Conservation (phyloP, 257 asterid genomes). For the Leonotis leonurus region DNA sequence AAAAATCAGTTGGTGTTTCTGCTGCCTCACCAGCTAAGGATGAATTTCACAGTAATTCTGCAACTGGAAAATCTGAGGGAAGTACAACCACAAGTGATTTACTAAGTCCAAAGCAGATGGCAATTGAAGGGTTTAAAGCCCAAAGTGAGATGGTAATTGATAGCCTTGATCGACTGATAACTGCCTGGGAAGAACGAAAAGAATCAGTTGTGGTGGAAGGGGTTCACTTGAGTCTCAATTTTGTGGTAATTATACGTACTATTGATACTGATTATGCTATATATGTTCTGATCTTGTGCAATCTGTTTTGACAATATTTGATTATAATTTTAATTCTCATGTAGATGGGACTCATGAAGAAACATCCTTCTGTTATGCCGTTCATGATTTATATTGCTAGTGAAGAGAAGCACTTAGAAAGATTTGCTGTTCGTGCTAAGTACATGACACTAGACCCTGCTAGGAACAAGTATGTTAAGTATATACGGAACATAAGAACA, state of each 20-base stretch:
- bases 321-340: slow-evolving; percentile 13
- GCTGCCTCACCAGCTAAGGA: slow-evolving; percentile 41
- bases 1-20: slow-evolving; percentile 51
- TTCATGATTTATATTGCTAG: slow-evolving; percentile 90
- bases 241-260: slow-evolving; percentile 58
- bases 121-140: slow-evolving; percentile 93
- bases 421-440: slow-evolving; percentile 99
- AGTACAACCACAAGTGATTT: slow-evolving; percentile 39
- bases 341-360: slow-evolving; percentile 99
- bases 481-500: slow-evolving; percentile 80
- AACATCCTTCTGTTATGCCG: slow-evolving; percentile 95
- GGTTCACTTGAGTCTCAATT: slow-evolving; percentile 96
- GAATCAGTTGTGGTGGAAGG: slow-evolving; percentile 99
- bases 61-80: slow-evolving; percentile 40
- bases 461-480: slow-evolving; percentile 87
- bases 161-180: slow-evolving; percentile 90
- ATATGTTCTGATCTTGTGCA: not conserved
- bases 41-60: slow-evolving; percentile 26
- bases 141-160: slow-evolving; percentile 99
- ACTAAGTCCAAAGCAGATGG: slow-evolving; percentile 87
- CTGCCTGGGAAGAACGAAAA: slow-evolving; percentile 94
- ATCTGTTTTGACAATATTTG: slow-evolving; percentile 4
- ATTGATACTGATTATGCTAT: not conserved
- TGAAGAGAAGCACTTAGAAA: slow-evolving; percentile 92
- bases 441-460: slow-evolving; percentile 99